These are phyloP conservation scores for Agarophyton chilense DNA, from an alignment of 23 red algal species.

Conservation along the genomic window DNA sequence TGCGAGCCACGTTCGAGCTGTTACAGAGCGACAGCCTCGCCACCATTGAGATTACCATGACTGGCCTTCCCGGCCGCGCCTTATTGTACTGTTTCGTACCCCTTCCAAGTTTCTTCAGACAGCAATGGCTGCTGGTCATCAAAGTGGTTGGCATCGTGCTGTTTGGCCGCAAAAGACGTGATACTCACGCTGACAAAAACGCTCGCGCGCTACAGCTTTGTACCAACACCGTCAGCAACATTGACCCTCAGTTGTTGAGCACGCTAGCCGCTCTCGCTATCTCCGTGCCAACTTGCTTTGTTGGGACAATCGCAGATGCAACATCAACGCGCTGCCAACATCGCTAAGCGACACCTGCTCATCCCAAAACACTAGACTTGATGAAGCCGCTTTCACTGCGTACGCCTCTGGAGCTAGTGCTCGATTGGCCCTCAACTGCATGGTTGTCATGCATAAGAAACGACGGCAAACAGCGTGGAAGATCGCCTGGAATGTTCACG, in stretches of 20 bases:
- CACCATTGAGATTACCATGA: neutral
- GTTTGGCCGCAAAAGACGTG: neutral
- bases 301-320: constrained; percentile 1
- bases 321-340: neutral
- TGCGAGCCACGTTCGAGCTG: neutral
- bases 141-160: constrained; percentile 16
- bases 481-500: neutral
- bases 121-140: neutral
- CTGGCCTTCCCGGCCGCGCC: neutral
- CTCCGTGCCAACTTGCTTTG: neutral
- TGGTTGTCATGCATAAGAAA: neutral
- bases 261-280: neutral
- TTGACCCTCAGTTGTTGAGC: neutral
- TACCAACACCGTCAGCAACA: neutral
- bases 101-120: neutral
- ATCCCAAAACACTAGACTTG: neutral
- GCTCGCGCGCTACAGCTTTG: neutral
- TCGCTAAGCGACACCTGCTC: constrained; percentile 26
- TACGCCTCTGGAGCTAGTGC: neutral
- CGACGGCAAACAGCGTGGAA: neutral
- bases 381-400: constrained; percentile 3
- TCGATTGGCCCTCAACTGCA: neutral
- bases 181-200: neutral
- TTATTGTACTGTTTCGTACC: neutral
- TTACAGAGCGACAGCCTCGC: neutral